A percentile compares a stretch with the other conserved stretches of the same genome.
Conservation (phyloP, 305 asterid genomes). For the Ilex paraguariensis region DNA sequence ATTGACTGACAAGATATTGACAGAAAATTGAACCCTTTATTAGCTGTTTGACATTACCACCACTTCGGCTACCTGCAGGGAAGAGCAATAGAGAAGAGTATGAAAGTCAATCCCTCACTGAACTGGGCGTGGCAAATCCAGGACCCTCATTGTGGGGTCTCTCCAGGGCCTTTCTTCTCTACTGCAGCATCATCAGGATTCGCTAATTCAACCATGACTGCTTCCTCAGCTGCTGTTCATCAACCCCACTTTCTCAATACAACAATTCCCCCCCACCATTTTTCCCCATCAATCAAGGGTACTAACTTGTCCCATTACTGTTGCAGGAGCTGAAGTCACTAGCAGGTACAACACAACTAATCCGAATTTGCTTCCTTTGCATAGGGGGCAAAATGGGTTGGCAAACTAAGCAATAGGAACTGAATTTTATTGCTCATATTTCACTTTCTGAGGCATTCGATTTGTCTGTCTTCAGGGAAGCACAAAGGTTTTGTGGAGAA, state of each 20-base stretch:
- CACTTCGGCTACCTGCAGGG: constrained; percentile 41
- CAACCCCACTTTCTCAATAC: neutral
- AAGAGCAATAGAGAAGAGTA: constrained; percentile 26
- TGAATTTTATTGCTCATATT: too few relatives aligned
- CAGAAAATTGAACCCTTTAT: neutral
- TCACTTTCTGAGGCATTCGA: too few relatives aligned
- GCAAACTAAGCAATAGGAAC: too few relatives aligned
- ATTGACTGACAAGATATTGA: neutral
- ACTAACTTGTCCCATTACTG: too few relatives aligned
- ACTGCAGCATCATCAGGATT: constrained; percentile 7
- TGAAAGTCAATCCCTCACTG: neutral
- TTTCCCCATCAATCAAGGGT: too few relatives aligned
- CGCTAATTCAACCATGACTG: neutral
- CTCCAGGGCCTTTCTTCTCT: neutral
- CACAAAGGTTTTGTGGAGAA: too few relatives aligned
- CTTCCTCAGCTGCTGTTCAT: constrained; percentile 2
- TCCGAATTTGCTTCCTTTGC: too few relatives aligned
- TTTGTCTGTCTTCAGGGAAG: too few relatives aligned
- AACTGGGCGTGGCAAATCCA: neutral
- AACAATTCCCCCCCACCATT: neutral
- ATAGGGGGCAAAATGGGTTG: too few relatives aligned
- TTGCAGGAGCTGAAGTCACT: too few relatives aligned
- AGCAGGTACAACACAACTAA: too few relatives aligned
- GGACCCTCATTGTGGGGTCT: neutral
- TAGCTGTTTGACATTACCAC: neutral